Conservation (phyloP, 345 rosid genomes). For the Carallia brachiata region DNA sequence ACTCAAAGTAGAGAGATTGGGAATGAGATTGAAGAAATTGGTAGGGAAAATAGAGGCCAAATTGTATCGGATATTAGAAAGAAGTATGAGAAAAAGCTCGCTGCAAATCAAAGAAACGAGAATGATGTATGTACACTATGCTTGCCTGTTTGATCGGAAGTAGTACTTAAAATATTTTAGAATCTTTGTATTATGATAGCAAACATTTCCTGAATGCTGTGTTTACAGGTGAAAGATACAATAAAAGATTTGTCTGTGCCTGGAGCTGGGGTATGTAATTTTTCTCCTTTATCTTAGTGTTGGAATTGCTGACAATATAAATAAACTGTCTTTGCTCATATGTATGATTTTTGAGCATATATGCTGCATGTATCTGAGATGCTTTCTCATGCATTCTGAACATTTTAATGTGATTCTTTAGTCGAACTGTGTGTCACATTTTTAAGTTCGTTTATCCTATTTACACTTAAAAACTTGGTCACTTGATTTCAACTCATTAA, state of each 20-base stretch:
- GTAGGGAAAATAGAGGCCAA: slow-evolving; percentile 60
- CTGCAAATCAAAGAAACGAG: slow-evolving; percentile 66
- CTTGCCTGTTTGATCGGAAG: neutral
- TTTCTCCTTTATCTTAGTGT: slow-evolving; percentile 11
- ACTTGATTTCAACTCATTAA: too few species aligned
- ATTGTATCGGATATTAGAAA: slow-evolving; percentile 80
- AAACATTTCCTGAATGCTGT: neutral
- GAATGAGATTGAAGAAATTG: slow-evolving; percentile 81
- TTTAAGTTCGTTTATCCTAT: too few species aligned
- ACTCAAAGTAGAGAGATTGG: slow-evolving; percentile 57
- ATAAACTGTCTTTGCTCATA: neutral
- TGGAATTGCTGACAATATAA: neutral
- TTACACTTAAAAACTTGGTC: too few species aligned
- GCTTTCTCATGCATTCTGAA: slow-evolving; percentile 2
- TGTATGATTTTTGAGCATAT: neutral
- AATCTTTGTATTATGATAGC: neutral
- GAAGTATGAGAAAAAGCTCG: slow-evolving; percentile 90
- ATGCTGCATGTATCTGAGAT: neutral
- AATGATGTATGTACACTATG: slow-evolving; percentile 44
- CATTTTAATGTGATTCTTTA: too few species aligned
- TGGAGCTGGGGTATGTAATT: slow-evolving; percentile 85
- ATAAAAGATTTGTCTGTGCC: slow-evolving; percentile 77
- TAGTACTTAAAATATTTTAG: neutral
- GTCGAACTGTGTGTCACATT: too few species aligned
- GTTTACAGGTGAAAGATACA: slow-evolving; percentile 68